These are phyloP conservation scores for Penicillium brasilianum DNA, from an alignment of 2,329 filamentous ascomycete species.

Conservation along the genomic window DNA sequence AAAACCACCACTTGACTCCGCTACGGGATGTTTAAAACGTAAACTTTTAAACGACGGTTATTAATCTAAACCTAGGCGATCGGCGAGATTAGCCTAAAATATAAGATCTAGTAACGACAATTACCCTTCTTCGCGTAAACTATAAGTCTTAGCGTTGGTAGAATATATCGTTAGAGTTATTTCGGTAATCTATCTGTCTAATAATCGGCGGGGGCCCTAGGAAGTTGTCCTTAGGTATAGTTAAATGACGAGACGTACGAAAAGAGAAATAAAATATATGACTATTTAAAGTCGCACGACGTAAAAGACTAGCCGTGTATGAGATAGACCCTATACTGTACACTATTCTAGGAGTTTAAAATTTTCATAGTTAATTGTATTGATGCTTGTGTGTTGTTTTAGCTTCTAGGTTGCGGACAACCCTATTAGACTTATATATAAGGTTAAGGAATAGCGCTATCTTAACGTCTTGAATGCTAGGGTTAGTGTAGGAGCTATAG, in stretches of 20 bases:
- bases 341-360: neutral
- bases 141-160: neutral
- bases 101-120: neutral
- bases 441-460: neutral
- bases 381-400: neutral
- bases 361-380: neutral
- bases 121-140: neutral
- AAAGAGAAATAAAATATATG: neutral
- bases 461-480: constrained; percentile 1
- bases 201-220: neutral
- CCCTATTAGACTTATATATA: neutral
- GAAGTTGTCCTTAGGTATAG: neutral
- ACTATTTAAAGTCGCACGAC: neutral
- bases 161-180: neutral
- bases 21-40: constrained; percentile 2
- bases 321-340: neutral
- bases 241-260: neutral
- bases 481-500: neutral
- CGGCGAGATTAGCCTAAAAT: neutral
- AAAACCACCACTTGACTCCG: neutral
- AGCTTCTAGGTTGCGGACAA: neutral
- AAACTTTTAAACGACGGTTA: constrained; percentile 1
- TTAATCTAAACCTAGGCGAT: constrained; percentile 1
- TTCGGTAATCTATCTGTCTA: neutral
- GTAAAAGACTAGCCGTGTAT: neutral